A percentile compares a stretch with the other conserved stretches of the same genome.
Conservation (phyloP, 495 filamentous ascomycete species). For the Penicilliopsis zonata region DNA sequence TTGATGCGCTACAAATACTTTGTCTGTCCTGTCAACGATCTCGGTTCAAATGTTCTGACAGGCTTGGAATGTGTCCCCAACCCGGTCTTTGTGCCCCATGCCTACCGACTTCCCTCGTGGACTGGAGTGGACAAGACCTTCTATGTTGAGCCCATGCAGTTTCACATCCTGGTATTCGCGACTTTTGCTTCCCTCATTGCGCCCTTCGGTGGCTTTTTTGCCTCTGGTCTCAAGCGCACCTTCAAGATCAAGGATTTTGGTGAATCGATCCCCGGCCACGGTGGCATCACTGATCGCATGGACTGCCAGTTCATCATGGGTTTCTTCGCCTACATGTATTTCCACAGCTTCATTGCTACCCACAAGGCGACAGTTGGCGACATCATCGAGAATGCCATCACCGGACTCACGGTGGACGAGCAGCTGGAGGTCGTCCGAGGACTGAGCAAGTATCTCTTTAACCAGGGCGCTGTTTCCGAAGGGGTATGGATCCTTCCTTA, state of each 20-base stretch:
- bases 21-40: slow-evolving; percentile 93
- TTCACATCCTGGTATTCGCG: slow-evolving; percentile 83
- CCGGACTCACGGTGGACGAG: slow-evolving; percentile 68
- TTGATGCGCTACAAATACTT: slow-evolving; percentile 94
- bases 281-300: slow-evolving; percentile 98
- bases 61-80: slow-evolving; percentile 91
- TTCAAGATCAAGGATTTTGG: slow-evolving; percentile 99
- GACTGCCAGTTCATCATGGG: slow-evolving; percentile 99
- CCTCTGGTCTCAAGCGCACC: slow-evolving; percentile 91
- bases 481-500: slow-evolving; percentile 32
- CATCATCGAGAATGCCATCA: slow-evolving; percentile 82
- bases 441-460: slow-evolving; percentile 72
- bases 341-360: slow-evolving; percentile 90
- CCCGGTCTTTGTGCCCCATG: slow-evolving; percentile 73
- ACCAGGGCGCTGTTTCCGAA: slow-evolving; percentile 61
- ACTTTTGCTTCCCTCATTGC: slow-evolving; percentile 95
- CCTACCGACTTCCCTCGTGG: slow-evolving; percentile 68
- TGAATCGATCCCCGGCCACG: slow-evolving; percentile 93
- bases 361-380: slow-evolving; percentile 70
- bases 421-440: slow-evolving; percentile 81
- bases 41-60: slow-evolving; percentile 83
- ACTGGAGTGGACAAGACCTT: slow-evolving; percentile 47
- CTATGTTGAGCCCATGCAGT: slow-evolving; percentile 78
- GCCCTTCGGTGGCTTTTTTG: slow-evolving; percentile 98
- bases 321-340: slow-evolving; percentile 96